phyloP scores from a whole-genome alignment of 257 asterid species.

The Solanum sejunctum region DNA sequence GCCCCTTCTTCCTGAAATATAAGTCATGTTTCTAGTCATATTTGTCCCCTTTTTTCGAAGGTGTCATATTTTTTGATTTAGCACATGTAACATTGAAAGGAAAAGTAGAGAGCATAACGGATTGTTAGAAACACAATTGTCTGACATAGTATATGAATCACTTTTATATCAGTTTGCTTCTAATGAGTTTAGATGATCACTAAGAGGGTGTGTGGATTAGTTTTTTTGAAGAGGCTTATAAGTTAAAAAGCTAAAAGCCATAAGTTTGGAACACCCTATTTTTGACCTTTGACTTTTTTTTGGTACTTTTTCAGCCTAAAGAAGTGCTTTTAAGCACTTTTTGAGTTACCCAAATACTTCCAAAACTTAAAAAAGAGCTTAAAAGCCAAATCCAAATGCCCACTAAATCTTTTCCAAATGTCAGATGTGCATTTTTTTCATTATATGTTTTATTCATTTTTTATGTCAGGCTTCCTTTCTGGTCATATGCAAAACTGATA shows the following conservation, averaged over 20 bases:
- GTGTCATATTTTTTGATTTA: background rate
- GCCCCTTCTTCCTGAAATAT: background rate
- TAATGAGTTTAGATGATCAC: background rate
- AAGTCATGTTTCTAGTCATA: background rate
- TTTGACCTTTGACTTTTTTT: too few relatives aligned
- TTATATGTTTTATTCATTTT: background rate
- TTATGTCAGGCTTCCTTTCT: conserved; percentile 74
- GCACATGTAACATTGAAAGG: background rate
- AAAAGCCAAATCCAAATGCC: too few relatives aligned
- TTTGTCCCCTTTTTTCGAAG: background rate
- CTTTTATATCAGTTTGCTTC: background rate
- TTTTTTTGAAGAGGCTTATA: too few relatives aligned
- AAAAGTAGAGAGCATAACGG: background rate
- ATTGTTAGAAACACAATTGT: background rate
- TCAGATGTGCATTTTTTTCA: background rate
- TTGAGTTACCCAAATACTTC: too few relatives aligned
- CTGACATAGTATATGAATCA: background rate
- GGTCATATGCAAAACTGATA: conserved; percentile 81
- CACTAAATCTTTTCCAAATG: background rate
- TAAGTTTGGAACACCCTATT: too few relatives aligned
- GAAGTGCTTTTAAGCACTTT: too few relatives aligned
- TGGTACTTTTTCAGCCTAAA: too few relatives aligned
- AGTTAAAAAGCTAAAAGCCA: too few relatives aligned
- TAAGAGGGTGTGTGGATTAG: too few relatives aligned
- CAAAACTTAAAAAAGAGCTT: too few relatives aligned